Conservation (phyloP, 2,329 filamentous ascomycete genomes). For the Neonectria hederae region DNA sequence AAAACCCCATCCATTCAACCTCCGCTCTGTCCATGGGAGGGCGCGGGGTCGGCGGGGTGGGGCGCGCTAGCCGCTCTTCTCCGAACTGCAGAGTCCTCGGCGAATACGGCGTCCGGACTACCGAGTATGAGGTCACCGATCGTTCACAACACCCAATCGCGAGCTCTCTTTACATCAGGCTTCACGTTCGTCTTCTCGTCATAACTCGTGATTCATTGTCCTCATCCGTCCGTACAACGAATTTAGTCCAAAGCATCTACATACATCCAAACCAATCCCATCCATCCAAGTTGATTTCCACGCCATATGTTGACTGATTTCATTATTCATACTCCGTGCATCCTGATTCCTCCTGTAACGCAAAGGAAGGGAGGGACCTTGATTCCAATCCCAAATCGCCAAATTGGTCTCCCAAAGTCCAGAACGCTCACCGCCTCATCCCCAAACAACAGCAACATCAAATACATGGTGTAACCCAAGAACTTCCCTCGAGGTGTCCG, state of each 20-base stretch:
- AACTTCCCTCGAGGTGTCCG: constrained; percentile 8
- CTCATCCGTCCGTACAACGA: constrained; percentile 13
- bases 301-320: constrained; percentile 10
- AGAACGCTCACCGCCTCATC: constrained; percentile 6
- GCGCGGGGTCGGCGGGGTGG: constrained; percentile 4
- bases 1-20: neutral
- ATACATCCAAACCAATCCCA: constrained; percentile 7
- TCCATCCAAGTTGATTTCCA: constrained; percentile 7
- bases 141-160: neutral
- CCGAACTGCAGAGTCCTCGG: neutral
- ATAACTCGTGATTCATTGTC: constrained; percentile 22
- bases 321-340: constrained; percentile 24
- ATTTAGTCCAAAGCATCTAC: constrained; percentile 20
- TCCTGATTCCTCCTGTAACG: neutral
- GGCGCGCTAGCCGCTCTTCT: constrained; percentile 5
- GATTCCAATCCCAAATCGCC: neutral
- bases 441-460: constrained; percentile 9
- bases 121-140: constrained; percentile 12
- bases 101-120: neutral
- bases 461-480: constrained; percentile 18
- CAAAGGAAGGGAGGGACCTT: neutral
- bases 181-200: constrained; percentile 2
- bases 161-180: neutral
- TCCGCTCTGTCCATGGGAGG: neutral
- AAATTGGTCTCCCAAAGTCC: constrained; percentile 11